Evolutionary conservation across 2,329 filamentous ascomycete genomes (phyloP).

Genomic region (Monosporascus sp.): DNA sequence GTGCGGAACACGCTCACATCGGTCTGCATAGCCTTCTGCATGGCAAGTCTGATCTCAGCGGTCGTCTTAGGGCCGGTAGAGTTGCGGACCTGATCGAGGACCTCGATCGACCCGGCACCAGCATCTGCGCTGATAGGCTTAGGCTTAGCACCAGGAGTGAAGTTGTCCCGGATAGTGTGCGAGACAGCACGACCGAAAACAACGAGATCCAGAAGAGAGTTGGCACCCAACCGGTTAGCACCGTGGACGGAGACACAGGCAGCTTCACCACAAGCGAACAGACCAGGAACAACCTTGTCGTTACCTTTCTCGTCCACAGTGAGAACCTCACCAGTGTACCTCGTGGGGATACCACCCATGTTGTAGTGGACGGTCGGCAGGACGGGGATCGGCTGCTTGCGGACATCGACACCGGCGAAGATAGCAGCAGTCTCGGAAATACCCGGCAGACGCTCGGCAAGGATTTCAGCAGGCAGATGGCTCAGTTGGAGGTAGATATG

Average conservation of each 20-base stretch:
- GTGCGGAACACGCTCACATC: constrained; percentile 97
- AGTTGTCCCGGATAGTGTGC: constrained; percentile 94
- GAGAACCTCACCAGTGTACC: constrained; percentile 94
- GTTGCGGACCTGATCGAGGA: constrained; percentile 80
- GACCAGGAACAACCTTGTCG: constrained; percentile 88
- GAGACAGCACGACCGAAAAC: constrained; percentile 97
- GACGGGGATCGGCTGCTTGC: constrained; percentile 94
- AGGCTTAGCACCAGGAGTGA: constrained; percentile 75
- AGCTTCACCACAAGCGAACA: constrained; percentile 95
- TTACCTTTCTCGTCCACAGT: constrained; percentile 81
- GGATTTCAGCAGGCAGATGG: constrained; percentile 85
- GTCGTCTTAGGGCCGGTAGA: constrained; percentile 83
- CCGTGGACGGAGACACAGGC: constrained; percentile 97
- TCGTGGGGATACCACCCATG: constrained; percentile 98
- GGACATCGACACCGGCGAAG: constrained; percentile 94
- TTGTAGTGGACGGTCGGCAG: constrained; percentile 98
- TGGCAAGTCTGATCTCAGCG: constrained; percentile 79
- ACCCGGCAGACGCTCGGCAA: constrained; percentile 94
- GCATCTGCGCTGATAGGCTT: constrained; percentile 79
- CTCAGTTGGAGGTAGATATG: constrained; percentile 98
- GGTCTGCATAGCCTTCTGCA: constrained; percentile 98
- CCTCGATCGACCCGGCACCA: constrained; percentile 79
- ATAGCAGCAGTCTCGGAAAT: constrained; percentile 98
- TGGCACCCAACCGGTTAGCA: constrained; percentile 95
- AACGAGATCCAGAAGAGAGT: constrained; percentile 94